Percentiles rank a stretch among this genome's conserved stretches.
Evolutionary conservation across 2,329 filamentous ascomycete genomes (phyloP).

Genomic region (Didymella segeticola): DNA sequence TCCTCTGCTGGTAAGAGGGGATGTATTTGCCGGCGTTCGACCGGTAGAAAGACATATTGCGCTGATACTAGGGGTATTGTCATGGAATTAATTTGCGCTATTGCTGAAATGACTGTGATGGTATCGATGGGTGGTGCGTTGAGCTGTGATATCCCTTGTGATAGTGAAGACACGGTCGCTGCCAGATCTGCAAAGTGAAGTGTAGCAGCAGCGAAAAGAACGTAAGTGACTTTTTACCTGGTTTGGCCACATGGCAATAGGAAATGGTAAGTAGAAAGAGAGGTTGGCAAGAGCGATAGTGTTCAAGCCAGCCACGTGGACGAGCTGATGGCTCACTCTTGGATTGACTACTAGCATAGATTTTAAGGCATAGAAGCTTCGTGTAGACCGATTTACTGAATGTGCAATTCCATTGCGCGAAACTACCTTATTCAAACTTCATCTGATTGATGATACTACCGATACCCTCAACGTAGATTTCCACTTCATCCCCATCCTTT

Average conservation of each 20-base stretch:
- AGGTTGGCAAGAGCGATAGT: background rate
- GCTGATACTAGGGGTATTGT: background rate
- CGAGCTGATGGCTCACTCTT: background rate
- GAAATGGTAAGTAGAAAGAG: background rate
- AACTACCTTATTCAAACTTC: conserved; percentile 35
- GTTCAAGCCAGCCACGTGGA: background rate
- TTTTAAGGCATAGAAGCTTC: background rate
- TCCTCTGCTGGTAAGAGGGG: background rate
- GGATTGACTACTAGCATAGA: background rate
- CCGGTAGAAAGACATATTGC: background rate
- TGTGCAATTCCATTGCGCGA: background rate
- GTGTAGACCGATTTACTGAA: background rate
- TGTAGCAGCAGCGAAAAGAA: background rate
- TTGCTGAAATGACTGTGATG: background rate
- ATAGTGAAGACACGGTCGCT: background rate
- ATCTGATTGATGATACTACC: conserved; percentile 46
- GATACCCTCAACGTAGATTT: conserved; percentile 45
- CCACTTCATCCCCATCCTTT: conserved; percentile 45
- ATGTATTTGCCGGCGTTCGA: background rate
- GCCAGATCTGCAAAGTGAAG: background rate
- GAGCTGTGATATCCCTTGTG: no score
- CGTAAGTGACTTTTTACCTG: background rate
- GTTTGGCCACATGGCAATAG: background rate
- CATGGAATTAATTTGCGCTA: background rate
- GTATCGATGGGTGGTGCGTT: background rate